These are phyloP conservation scores for Yamadazyma paraphyllophila DNA, from an alignment of 805 yeast species.

Conservation along the genomic window DNA sequence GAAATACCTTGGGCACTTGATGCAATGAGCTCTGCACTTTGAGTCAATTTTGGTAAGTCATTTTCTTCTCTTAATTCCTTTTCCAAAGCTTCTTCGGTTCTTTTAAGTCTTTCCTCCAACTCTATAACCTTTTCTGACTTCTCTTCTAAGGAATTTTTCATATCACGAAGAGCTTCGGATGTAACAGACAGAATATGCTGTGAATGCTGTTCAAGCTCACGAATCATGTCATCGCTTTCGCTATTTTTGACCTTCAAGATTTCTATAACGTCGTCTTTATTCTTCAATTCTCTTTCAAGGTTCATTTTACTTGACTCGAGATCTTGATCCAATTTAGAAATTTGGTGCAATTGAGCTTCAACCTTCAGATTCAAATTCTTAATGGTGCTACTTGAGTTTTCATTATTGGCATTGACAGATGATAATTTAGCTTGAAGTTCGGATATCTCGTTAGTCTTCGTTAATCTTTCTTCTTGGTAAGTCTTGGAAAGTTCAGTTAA, in stretches of 20 bases:
- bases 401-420: constrained; percentile 34
- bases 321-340: constrained; percentile 22
- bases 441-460: constrained; percentile 27
- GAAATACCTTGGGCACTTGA: constrained; percentile 51
- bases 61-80: constrained; percentile 38
- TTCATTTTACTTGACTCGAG: constrained; percentile 48
- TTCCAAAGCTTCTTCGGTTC: constrained; percentile 43
- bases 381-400: constrained; percentile 38
- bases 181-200: constrained; percentile 41
- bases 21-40: constrained; percentile 55
- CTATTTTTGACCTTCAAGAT: constrained; percentile 52
- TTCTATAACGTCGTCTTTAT: constrained; percentile 60
- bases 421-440: constrained; percentile 25
- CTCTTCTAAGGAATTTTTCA: constrained; percentile 33
- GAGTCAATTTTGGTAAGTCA: constrained; percentile 46
- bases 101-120: constrained; percentile 34
- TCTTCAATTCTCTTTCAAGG: constrained; percentile 33
- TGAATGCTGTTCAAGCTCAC: constrained; percentile 49
- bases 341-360: constrained; percentile 23
- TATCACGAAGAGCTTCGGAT: constrained; percentile 30
- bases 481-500: constrained; percentile 38
- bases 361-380: constrained; percentile 46
- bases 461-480: constrained; percentile 36
- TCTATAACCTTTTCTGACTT: constrained; percentile 32
- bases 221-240: constrained; percentile 52